Percentiles rank a stretch among this genome's conserved stretches.
Conservation (phyloP, 1,284 basidiomycete genomes). For the Cutaneotrichosporon mucoides region DNA sequence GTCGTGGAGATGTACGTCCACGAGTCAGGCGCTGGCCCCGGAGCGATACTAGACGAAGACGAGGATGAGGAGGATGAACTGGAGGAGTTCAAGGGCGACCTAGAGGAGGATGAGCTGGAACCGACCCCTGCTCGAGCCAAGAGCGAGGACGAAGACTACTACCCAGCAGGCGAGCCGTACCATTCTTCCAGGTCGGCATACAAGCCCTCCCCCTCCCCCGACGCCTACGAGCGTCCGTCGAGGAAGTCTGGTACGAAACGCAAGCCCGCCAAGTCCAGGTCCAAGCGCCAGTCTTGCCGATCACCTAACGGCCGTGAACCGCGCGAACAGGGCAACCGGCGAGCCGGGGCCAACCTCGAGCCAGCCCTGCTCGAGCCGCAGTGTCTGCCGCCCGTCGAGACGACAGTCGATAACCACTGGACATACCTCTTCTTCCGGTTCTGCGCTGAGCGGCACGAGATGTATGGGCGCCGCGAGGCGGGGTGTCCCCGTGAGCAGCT, state of each 20-base stretch:
- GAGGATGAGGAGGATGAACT: not conserved
- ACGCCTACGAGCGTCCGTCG: too few relatives aligned
- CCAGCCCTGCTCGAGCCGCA: constrained; percentile 13
- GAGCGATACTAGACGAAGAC: not conserved
- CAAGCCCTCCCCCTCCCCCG: too few relatives aligned
- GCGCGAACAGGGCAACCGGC: too few relatives aligned
- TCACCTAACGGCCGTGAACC: too few relatives aligned
- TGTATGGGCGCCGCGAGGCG: constrained; percentile 21
- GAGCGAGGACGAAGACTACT: not conserved
- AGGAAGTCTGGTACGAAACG: too few relatives aligned
- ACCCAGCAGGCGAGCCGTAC: not conserved
- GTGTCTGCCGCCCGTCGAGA: constrained; percentile 15
- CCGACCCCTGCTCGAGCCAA: too few relatives aligned
- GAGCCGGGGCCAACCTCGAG: not conserved
- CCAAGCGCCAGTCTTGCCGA: too few relatives aligned
- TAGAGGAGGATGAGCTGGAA: too few relatives aligned
- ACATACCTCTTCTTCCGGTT: constrained; percentile 34
- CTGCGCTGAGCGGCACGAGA: constrained; percentile 32
- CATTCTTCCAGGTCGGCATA: too few relatives aligned
- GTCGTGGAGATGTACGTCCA: not conserved
- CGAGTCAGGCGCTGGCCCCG: not conserved
- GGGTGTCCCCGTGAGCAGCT: constrained; percentile 24
- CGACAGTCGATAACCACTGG: constrained; percentile 23
- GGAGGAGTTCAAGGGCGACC: not conserved
- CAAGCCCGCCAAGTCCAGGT: too few relatives aligned